These are phyloP conservation scores for Acrocalymma vagum DNA, from an alignment of 2,329 filamentous ascomycete species.

Conservation along the genomic window DNA sequence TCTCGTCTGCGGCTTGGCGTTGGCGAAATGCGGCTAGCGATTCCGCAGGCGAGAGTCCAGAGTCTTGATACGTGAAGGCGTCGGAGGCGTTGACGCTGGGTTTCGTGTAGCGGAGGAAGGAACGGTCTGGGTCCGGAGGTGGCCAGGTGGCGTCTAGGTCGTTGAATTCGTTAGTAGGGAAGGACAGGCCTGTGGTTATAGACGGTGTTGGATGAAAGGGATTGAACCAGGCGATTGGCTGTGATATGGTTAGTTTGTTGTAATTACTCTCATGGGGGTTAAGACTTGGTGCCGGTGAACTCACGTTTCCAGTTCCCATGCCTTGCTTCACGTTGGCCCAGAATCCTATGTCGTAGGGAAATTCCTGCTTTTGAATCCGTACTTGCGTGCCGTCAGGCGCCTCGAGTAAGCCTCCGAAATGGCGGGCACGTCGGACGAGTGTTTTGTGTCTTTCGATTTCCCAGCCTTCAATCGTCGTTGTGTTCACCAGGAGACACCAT, in stretches of 20 bases:
- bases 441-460: constrained; percentile 62
- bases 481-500: constrained; percentile 71
- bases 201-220: constrained; percentile 67
- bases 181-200: constrained; percentile 63
- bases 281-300: background rate
- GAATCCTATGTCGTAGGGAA: constrained; percentile 82
- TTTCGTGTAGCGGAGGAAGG: constrained; percentile 21
- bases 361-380: constrained; percentile 72
- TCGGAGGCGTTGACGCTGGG: constrained; percentile 20
- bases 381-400: constrained; percentile 64
- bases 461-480: constrained; percentile 84
- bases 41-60: constrained; percentile 48
- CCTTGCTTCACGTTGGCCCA: constrained; percentile 77
- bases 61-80: constrained; percentile 50
- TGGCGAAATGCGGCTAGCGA: constrained; percentile 62
- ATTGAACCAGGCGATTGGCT: constrained; percentile 71
- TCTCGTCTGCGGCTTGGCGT: constrained; percentile 62
- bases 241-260: background rate
- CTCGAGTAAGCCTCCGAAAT: constrained; percentile 64
- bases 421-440: constrained; percentile 53
- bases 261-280: background rate
- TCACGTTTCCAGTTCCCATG: constrained; percentile 72
- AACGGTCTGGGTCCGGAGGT: constrained; percentile 60
- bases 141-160: constrained; percentile 52
- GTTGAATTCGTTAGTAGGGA: constrained; percentile 82